phyloP scores from a whole-genome alignment of 805 yeast species.

The Kluyveromyces wickerhamii region DNA sequence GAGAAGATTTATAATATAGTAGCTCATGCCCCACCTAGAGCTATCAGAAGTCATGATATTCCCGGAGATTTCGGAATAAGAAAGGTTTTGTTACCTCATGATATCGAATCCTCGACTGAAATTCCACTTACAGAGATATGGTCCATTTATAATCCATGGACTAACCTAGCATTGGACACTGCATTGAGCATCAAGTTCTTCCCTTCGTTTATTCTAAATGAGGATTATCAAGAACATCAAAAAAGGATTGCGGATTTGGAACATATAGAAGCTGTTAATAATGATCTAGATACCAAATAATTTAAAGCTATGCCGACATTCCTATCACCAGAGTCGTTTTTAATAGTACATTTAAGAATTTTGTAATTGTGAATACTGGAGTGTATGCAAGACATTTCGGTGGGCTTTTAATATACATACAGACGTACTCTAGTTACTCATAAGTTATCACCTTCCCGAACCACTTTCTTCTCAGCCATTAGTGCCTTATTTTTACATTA shows the following conservation, averaged over 20 bases:
- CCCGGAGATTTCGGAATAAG: slow-evolving; percentile 9
- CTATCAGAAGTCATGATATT: slow-evolving; percentile 9
- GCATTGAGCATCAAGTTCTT: slow-evolving; percentile 30
- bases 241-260: slow-evolving; percentile 2
- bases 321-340: too few species aligned
- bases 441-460: too few species aligned
- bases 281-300: background rate
- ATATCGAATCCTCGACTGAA: slow-evolving; percentile 14
- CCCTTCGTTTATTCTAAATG: slow-evolving; percentile 22
- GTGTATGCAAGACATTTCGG: too few species aligned
- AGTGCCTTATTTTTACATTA: too few species aligned
- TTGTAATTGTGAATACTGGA: too few species aligned
- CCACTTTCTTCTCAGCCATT: too few species aligned
- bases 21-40: slow-evolving; percentile 11
- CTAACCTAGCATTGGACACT: slow-evolving; percentile 28
- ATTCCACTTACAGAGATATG: slow-evolving; percentile 25
- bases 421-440: too few species aligned
- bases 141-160: slow-evolving; percentile 31
- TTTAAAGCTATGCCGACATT: too few species aligned
- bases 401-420: too few species aligned
- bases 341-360: too few species aligned
- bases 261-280: background rate
- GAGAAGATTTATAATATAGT: slow-evolving; percentile 11
- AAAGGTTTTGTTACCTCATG: slow-evolving; percentile 17
- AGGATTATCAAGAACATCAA: slow-evolving; percentile 3